These are phyloP conservation scores for Termitomyces sp. DNA, from an alignment of 768 basidiomycete genomes.

Conservation along the genomic window DNA sequence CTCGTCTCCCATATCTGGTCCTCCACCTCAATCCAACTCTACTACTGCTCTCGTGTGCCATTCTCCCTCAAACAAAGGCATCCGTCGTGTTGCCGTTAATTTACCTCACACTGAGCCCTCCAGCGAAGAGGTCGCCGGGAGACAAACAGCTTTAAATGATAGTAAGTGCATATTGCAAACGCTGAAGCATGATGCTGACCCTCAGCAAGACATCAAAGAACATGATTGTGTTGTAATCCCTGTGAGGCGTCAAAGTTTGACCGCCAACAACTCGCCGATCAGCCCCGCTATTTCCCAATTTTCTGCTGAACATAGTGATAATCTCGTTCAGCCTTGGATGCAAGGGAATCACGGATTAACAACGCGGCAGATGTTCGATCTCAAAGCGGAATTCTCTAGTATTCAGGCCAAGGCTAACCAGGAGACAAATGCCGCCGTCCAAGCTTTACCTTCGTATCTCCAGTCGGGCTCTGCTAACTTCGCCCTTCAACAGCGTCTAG, in stretches of 20 bases:
- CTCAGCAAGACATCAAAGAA: neutral
- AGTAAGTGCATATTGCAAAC: neutral
- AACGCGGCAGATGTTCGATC: neutral
- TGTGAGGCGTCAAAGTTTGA: neutral
- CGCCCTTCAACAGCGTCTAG: neutral
- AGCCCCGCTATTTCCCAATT: neutral
- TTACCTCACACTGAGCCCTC: neutral
- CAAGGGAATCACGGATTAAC: neutral
- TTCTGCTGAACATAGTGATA: neutral
- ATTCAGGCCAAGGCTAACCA: neutral
- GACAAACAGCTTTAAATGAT: neutral
- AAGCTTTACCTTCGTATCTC: neutral
- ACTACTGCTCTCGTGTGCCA: neutral
- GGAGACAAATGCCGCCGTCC: neutral
- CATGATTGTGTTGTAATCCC: neutral
- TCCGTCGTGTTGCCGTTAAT: neutral
- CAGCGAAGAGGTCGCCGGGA: neutral
- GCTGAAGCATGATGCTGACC: neutral
- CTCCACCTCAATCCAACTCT: neutral
- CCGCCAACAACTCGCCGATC: neutral
- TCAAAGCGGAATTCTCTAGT: neutral
- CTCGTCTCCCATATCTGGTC: neutral
- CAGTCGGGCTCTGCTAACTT: neutral
- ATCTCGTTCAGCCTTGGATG: neutral
- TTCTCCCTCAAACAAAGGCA: neutral